Base-by-base conservation (phyloP, 2,329 filamentous ascomycete species). In the Alternaria ventricosa region DNA sequence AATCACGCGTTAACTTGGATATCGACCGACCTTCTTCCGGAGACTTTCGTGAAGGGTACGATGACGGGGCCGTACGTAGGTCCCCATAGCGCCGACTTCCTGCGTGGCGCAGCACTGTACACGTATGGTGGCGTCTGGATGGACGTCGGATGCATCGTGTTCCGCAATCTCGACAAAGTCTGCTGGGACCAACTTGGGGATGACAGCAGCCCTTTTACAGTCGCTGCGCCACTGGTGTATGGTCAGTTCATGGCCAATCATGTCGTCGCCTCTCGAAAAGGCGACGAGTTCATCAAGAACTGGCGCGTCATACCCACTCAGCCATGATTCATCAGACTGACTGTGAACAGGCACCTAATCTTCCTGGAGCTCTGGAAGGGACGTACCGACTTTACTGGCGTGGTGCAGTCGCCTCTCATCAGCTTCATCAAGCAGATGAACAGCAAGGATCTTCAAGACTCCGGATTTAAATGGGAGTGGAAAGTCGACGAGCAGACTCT, bases 51-150 rank as follows among this genome's bases (percentile, higher is more conserved):
- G 25, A 76, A 82, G 11, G 71, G 78, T 30, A 81, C 76, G 0
- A 85, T 86, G 82, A 76, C 79, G 12, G 84, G 84, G 0, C 79
- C 80, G 0, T 79, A 80, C 56, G 74, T 78, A 1, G 84, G 81
- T 1, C 78, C 78, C 1, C 85, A 87, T 63, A 80, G 78, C 1
- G 82, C 82, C 3, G 85, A 87, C 56, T 75, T 86, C 1, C 72
- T 86, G 6, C 81, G 85, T 0, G 75, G 84, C 6, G 79, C 81
- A n/a, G 72, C 78, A 6, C 63, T 84, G 13, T 77, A 75, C 54
- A 63, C 69, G 15, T 78, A 82, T 55, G 82, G 82, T 7, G 82
- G 82, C 22, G 79, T 78, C 0, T 82, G 78, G 72, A 75, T 83
- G 64, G 82, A 84, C 60, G 79, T 82, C 6, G 81, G 81, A 5